These are phyloP conservation scores for Pestalotiopsis sp. DNA, from an alignment of 2,329 filamentous ascomycete species.

Conservation along the genomic window DNA sequence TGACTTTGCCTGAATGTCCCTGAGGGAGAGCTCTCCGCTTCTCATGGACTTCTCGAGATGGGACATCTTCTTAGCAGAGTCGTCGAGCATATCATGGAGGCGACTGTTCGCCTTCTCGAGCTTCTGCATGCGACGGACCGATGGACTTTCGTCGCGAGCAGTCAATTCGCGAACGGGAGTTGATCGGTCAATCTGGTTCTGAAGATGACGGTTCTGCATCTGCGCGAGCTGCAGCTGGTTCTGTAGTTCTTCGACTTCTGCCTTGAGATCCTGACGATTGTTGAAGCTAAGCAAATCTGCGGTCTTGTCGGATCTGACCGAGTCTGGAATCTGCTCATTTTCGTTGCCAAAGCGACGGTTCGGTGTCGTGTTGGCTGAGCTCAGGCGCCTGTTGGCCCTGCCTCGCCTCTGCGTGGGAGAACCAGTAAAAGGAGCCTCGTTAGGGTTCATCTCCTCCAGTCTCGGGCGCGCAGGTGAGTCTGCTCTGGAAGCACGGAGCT, in stretches of 20 bases:
- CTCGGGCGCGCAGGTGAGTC: conserved; percentile 74
- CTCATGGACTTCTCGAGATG: conserved; percentile 84
- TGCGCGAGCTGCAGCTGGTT: conserved; percentile 92
- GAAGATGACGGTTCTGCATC: conserved; percentile 93
- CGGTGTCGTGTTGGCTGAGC: conserved; percentile 78
- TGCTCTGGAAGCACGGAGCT: conserved; percentile 73
- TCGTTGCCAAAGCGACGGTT: conserved; percentile 71
- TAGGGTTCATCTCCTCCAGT: conserved; percentile 85
- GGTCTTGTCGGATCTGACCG: conserved; percentile 81
- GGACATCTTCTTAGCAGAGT: conserved; percentile 91
- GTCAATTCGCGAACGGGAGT: conserved; percentile 63
- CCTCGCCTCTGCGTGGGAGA: conserved; percentile 72
- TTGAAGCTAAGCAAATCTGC: conserved; percentile 83
- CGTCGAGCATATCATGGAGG: conserved; percentile 91
- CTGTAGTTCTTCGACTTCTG: conserved; percentile 88
- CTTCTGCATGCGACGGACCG: conserved; percentile 81
- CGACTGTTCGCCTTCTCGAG: conserved; percentile 90
- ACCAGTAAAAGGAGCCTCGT: conserved; percentile 73
- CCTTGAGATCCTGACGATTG: conserved; percentile 86
- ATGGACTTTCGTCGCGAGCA: conserved; percentile 74
- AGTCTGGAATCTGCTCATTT: conserved; percentile 68
- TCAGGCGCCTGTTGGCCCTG: conserved; percentile 57
- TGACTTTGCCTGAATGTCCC: conserved; percentile 89
- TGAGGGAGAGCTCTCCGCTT: conserved; percentile 83
- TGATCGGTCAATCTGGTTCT: conserved; percentile 78